Conservation (phyloP, 306 rosid genomes). For the Quercus rubra region DNA sequence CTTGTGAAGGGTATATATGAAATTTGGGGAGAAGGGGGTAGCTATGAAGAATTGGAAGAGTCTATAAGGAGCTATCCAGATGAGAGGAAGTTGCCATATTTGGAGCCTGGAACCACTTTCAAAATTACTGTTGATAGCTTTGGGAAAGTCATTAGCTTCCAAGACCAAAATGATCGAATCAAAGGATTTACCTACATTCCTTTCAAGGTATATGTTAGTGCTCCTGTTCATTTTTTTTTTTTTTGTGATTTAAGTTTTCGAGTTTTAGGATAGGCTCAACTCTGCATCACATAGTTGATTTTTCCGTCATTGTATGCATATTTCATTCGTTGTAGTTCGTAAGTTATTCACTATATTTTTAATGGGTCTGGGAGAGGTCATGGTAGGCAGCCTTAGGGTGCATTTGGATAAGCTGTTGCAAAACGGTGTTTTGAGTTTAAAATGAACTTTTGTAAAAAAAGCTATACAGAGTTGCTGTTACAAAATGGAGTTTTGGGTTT, state of each 20-base stretch:
- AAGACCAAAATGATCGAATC: constrained; percentile 75
- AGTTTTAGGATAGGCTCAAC: background rate
- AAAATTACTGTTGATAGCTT: constrained; percentile 77
- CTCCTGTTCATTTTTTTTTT: background rate
- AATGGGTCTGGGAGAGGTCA: background rate
- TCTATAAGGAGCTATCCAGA: constrained; percentile 61
- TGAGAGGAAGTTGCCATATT: constrained; percentile 68
- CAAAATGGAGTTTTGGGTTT: too few relatives aligned
- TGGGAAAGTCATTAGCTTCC: constrained; percentile 69
- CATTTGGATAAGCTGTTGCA: too few relatives aligned
- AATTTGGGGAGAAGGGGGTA: constrained; percentile 87
- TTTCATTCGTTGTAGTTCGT: too few relatives aligned
- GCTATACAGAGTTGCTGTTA: too few relatives aligned
- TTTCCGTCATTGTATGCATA: background rate
- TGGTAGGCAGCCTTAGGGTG: too few relatives aligned
- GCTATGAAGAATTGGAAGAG: constrained; percentile 69
- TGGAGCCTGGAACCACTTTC: constrained; percentile 69
- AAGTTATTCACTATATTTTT: background rate
- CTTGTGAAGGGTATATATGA: constrained; percentile 96
- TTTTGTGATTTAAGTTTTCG: background rate
- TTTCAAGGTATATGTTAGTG: constrained; percentile 48
- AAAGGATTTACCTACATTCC: constrained; percentile 68
- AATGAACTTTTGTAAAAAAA: too few relatives aligned
- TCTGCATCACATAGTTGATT: background rate
- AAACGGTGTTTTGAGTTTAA: too few relatives aligned